Evolutionary conservation across 441 rosid genomes (phyloP), one percentile per base, ranked within the genome.

Genomic region (Croton laevigatus): DNA sequence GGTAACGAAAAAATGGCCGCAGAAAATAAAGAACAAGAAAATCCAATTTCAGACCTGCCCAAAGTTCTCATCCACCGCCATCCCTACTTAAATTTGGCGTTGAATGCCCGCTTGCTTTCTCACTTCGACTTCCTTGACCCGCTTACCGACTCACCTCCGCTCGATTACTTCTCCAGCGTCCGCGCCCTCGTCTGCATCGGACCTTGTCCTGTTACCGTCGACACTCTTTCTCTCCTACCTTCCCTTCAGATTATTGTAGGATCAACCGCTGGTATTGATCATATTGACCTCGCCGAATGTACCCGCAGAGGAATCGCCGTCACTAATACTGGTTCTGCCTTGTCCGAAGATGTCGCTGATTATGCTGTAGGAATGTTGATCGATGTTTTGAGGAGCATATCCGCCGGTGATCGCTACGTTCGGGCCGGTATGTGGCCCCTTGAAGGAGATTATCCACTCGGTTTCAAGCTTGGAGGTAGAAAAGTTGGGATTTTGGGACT

Each of bases 401-500:
- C 89, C 20, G 81, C 83, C 0, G 71, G 74, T 13, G 73, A 83
- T 44, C 81, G 87, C 57, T 82, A 58, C 72, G 78, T 80, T 42
- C 84, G 85, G 38, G 66, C 23, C 12, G 72, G 89, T 55, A 10
- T n/a, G 46, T 80, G 87, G 89, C 71, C 80, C 13, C 48, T 19
- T 53, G 57, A 68, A 7, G 82, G 79, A 45, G 65, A 59, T 16
- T 64, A 71, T 34, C 84, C 80, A 0, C 83, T 82, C 4, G 83
- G 86, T 37, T 78, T 72, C 62, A 80, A 77, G 94, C 52, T 90
- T 23, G 76, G 87, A 32, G 86, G 87, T 36, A 90, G 73, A 76
- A 72, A 78, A 76, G 84, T 85, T 60, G 97, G 96, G 55, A 84
- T 88, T 57, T 65, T 87, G 57, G 91, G 96, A 59, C 52, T 84